These are phyloP conservation scores for Ogataea haglerorum DNA, from an alignment of 805 yeast species.

Conservation along the genomic window DNA sequence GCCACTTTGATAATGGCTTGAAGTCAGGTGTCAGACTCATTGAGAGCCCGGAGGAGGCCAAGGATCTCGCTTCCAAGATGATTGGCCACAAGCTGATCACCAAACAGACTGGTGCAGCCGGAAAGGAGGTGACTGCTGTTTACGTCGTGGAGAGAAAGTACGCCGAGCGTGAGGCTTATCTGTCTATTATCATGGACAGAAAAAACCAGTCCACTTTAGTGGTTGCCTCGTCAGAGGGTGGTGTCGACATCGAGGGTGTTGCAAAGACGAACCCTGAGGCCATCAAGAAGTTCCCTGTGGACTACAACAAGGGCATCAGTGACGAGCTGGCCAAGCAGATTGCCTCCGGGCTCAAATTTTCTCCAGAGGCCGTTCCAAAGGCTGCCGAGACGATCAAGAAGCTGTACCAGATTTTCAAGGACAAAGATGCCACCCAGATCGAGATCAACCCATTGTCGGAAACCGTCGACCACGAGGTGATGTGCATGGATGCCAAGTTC, in stretches of 20 bases:
- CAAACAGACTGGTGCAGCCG: constrained; percentile 96
- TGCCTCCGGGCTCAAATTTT: constrained; percentile 80
- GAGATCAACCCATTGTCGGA: constrained; percentile 98
- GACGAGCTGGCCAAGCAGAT: constrained; percentile 70
- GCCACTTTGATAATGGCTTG: constrained; percentile 92
- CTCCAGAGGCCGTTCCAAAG: constrained; percentile 69
- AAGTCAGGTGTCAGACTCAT: constrained; percentile 96
- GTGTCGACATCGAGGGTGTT: constrained; percentile 99
- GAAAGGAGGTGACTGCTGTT: constrained; percentile 95
- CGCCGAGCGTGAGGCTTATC: constrained; percentile 91
- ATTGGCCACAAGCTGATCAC: constrained; percentile 90
- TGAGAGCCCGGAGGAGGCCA: constrained; percentile 80
- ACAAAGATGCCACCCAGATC: constrained; percentile 95
- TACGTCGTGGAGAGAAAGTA: constrained; percentile 93
- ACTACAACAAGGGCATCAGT: constrained; percentile 75
- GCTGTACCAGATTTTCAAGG: constrained; percentile 83
- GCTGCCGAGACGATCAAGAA: constrained; percentile 86
- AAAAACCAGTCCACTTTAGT: constrained; percentile 84
- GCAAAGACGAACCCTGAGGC: constrained; percentile 89
- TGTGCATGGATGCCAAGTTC: constrained; percentile 99
- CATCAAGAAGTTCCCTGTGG: constrained; percentile 82
- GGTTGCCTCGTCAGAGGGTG: constrained; percentile 97
- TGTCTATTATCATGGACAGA: constrained; percentile 95
- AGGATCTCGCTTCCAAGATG: constrained; percentile 83
- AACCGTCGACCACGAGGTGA: constrained; percentile 82